phyloP scores from a whole-genome alignment of 2,329 filamentous ascomycete species.

The Botrytis tulipae region DNA sequence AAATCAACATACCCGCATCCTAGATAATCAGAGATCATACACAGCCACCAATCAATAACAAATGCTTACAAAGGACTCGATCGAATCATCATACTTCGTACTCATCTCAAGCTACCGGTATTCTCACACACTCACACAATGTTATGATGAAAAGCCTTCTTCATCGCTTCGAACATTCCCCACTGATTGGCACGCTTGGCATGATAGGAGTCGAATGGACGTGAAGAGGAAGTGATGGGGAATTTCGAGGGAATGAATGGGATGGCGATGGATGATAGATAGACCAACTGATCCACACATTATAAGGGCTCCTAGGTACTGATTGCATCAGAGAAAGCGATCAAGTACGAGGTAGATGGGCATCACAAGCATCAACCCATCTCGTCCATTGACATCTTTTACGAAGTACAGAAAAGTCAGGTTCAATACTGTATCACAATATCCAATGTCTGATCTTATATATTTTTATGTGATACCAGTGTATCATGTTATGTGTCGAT shows the following conservation, averaged over 20 bases:
- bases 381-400: background rate
- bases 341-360: background rate
- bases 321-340: background rate
- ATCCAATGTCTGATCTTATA: background rate
- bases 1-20: background rate
- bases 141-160: background rate
- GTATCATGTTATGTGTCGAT: background rate
- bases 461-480: background rate
- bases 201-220: background rate
- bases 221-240: background rate
- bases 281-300: background rate
- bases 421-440: background rate
- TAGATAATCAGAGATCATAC: background rate
- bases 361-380: background rate
- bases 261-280: background rate
- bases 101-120: background rate
- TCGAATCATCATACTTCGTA: background rate
- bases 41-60: conserved; percentile 5
- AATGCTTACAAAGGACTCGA: background rate
- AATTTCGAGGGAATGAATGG: background rate
- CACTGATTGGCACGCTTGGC: conserved; percentile 11
- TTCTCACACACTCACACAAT: background rate
- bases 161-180: conserved; percentile 6
- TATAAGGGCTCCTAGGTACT: background rate
- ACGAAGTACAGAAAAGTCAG: background rate